These are phyloP conservation scores for Glarea lozoyensis DNA, from an alignment of 495 filamentous ascomycete genomes.

Conservation along the genomic window DNA sequence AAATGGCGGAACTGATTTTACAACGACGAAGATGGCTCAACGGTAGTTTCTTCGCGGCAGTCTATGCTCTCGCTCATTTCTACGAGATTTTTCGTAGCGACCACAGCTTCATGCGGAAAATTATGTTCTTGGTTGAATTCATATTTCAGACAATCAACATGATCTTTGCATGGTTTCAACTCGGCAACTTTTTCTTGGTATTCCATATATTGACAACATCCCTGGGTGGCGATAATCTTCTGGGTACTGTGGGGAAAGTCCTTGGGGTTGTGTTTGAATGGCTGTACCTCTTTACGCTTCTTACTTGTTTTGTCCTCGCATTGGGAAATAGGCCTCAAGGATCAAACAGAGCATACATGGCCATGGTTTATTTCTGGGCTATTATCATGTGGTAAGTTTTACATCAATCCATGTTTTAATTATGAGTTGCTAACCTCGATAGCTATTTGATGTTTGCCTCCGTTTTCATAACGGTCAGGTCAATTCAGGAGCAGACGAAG, in stretches of 20 bases:
- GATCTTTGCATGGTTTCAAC: constrained; percentile 97
- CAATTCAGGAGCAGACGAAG: too few species aligned
- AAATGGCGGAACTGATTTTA: constrained; percentile 85
- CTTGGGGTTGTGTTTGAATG: constrained; percentile 82
- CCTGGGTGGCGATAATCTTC: constrained; percentile 69
- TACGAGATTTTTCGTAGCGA: constrained; percentile 86
- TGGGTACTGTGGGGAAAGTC: constrained; percentile 66
- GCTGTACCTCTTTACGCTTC: constrained; percentile 72
- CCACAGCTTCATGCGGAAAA: constrained; percentile 77
- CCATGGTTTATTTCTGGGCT: constrained; percentile 52
- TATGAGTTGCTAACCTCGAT: too few species aligned
- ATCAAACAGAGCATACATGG: constrained; percentile 82
- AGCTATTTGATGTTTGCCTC: too few species aligned
- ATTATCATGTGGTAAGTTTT: constrained; percentile 94
- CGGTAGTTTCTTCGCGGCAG: constrained; percentile 94
- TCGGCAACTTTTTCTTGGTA: constrained; percentile 18
- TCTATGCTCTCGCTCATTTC: constrained; percentile 92
- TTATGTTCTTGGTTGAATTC: constrained; percentile 88
- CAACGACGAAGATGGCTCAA: constrained; percentile 95
- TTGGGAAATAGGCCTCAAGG: constrained; percentile 96
- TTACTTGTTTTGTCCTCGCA: constrained; percentile 90
- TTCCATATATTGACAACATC: constrained; percentile 72
- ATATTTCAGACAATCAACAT: constrained; percentile 84
- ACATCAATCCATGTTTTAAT: too few species aligned
- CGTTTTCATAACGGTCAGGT: too few species aligned